phyloP scores from a whole-genome alignment of 2,329 filamentous ascomycete species.

The Karstenula rhodostoma region DNA sequence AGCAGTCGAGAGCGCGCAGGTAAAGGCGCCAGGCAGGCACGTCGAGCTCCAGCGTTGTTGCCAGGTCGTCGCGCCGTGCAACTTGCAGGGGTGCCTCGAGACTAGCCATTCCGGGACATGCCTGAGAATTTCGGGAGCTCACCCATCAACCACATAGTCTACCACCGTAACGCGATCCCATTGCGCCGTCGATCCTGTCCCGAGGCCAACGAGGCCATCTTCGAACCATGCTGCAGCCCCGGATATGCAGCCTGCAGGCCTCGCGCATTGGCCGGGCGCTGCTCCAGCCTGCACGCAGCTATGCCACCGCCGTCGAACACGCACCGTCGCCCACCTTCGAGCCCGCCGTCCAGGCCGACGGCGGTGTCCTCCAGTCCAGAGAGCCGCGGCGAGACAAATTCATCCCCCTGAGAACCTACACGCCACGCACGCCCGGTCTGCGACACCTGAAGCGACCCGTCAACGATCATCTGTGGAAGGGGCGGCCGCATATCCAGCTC shows the following conservation, averaged over 20 bases:
- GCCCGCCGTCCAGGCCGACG: conserved; percentile 44
- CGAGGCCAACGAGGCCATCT: conserved; percentile 25
- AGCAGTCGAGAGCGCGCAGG: neutral
- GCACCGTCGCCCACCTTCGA: conserved; percentile 41
- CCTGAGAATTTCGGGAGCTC: conserved; percentile 41
- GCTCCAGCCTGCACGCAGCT: conserved; percentile 57
- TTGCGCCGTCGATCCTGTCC: conserved; percentile 29
- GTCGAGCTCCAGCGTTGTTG: conserved; percentile 15
- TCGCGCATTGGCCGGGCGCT: conserved; percentile 59
- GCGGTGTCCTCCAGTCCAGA: conserved; percentile 30
- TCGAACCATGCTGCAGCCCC: conserved; percentile 69
- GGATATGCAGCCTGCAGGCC: conserved; percentile 65
- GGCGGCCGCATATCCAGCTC: conserved; percentile 79
- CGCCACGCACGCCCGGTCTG: conserved; percentile 89
- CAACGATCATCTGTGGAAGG: conserved; percentile 98
- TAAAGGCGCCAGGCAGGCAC: conserved; percentile 10
- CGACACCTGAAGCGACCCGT: conserved; percentile 90
- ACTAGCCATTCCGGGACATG: conserved; percentile 36
- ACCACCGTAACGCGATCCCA: conserved; percentile 26
- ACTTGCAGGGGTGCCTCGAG: conserved; percentile 8
- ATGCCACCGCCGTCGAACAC: conserved; percentile 58
- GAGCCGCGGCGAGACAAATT: conserved; percentile 44
- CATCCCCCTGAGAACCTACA: conserved; percentile 79
- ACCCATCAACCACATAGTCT: conserved; percentile 26
- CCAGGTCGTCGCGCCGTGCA: conserved; percentile 19